Base-by-base conservation (phyloP, 805 yeast genomes). In the Hanseniaspora hatyaiensis region DNA sequence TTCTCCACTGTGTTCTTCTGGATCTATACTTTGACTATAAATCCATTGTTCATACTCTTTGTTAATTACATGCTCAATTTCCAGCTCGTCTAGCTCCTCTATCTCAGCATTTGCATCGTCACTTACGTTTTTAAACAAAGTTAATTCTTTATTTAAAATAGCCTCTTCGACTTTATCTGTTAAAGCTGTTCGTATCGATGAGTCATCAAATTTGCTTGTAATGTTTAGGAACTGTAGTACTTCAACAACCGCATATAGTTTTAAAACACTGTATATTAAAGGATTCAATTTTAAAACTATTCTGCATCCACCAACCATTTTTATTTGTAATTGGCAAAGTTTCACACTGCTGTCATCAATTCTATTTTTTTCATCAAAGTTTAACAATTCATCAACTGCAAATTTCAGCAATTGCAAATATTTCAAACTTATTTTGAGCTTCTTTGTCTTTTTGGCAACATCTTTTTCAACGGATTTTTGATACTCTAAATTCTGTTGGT, bases 401-500 rank as follows among this genome's bases (percentile, higher is more conserved):
- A 50, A 41, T n/a, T 52, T 34, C 26, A 62, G 40, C 61, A 61
- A 53, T 19, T 52, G 47, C 19, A 63, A 45, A 11, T 56, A 51
- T 4, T 53, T 46, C 6, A 51, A 18, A 6, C 28, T 52, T 51
- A 19, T 52, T 55, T 33, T 54, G 53, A 40, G 62, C 58, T 52
- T 69, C 73, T 51, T 72, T 66, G 33, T 68, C 56, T 73, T 73
- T 55, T 79, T 77, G 34, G 68, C 54, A 53, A 66, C 69, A 61
- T 83, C 92, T 40, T 65, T 68, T 30, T 70, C 63, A 43, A 82
- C 63, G 0, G 86, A 77, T 51, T 70, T 72, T 53, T 75, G 71
- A 56, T 77, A 83, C 16, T 84, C 85, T 41, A 67, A 64, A 54
- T 82, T 86, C 59, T 82, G 92, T 52, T 75, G 71, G 54, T 74